Evolutionary conservation across 495 filamentous ascomycete genomes (phyloP), one percentile per base, ranked within the genome.

Genomic region (Xylaria grammica): DNA sequence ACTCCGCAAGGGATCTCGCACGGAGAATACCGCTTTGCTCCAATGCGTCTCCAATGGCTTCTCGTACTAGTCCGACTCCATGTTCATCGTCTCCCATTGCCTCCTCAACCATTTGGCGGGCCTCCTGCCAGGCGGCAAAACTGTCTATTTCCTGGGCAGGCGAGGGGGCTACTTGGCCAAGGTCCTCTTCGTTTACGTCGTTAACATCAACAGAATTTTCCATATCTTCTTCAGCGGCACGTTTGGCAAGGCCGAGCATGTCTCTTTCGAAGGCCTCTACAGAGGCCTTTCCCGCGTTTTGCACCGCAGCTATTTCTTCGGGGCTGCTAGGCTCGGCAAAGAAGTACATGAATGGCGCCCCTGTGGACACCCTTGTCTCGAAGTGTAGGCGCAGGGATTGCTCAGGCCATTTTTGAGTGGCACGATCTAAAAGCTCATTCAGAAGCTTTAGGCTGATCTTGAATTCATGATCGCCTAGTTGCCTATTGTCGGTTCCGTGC

Each of bases 401-500:
- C 68, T 86, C 73, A 32, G 96, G 90, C 77, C 84, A 98, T 67
- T 83, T 89, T 27, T 80, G 77, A 0, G 89, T 93, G 7, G 87
- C 92, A 57, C 84, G 86, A 75, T 97, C 81, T 26, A 98, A 74
- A 26, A 92, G 72, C 64, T 91, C 81, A 70, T 96, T 94, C 71
- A 97, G 81, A 17, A 98, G 74, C 15, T 85, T 76, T 57, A 98
- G 67, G 77, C 92, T 96, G 13, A 90, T 57, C 66, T 87, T 88
- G 77, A 97, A 98, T 68, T 99, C 95, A n/a, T 81, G 76, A 70
- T 96, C 87, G n/a, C 96, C 95, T 32, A 97, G 78, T 0, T 73
- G 69, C 0, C 80, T 82, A 67, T 91, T 80, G 4, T 67, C 65
- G 58, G 89, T 86, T 22, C 92, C 93, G 70, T 99, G 95, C 7